A percentile compares a stretch with the other conserved stretches of the same genome.
These are phyloP conservation scores for Saccharomyces hybrid DNA, from an alignment of 1,139 yeast species.

Conservation along the genomic window DNA sequence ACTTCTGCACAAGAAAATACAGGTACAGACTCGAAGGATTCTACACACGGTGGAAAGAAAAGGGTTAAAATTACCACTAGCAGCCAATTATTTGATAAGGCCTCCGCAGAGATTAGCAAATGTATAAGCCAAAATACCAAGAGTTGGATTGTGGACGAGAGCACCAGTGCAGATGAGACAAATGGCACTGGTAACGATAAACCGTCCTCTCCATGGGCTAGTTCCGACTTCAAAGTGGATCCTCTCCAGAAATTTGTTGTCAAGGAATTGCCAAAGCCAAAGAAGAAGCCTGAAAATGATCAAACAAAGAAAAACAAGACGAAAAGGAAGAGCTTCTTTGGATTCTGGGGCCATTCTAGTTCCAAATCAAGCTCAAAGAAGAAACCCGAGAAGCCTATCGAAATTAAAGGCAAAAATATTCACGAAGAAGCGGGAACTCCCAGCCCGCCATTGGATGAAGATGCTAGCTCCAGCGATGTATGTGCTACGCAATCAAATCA, in stretches of 20 bases:
- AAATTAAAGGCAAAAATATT: background rate
- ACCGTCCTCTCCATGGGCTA: conserved; percentile 4
- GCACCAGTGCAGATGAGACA: background rate
- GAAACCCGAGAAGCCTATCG: background rate
- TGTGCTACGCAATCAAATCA: background rate
- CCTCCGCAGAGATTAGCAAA: conserved; percentile 8
- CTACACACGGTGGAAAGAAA: background rate
- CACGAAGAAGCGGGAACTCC: background rate
- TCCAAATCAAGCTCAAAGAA: background rate
- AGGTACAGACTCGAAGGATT: background rate
- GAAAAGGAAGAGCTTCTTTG: conserved; percentile 18
- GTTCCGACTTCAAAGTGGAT: conserved; percentile 23
- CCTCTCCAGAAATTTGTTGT: conserved; percentile 27
- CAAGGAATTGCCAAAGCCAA: conserved; percentile 20
- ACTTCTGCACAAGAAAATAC: background rate
- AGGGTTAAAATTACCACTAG: conserved; percentile 12
- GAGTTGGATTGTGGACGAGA: background rate
- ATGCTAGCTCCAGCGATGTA: background rate
- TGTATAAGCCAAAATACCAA: background rate
- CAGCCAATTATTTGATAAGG: conserved; percentile 13
- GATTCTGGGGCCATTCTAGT: conserved; percentile 19
- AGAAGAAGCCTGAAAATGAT: conserved; percentile 10
- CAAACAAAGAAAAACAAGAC: conserved; percentile 10
- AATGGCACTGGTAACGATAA: conserved; percentile 5
- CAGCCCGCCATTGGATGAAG: background rate